Evolutionary conservation across 1,284 basidiomycete genomes (phyloP), one percentile per base, ranked within the genome.

Genomic region (Mycena sp.): DNA sequence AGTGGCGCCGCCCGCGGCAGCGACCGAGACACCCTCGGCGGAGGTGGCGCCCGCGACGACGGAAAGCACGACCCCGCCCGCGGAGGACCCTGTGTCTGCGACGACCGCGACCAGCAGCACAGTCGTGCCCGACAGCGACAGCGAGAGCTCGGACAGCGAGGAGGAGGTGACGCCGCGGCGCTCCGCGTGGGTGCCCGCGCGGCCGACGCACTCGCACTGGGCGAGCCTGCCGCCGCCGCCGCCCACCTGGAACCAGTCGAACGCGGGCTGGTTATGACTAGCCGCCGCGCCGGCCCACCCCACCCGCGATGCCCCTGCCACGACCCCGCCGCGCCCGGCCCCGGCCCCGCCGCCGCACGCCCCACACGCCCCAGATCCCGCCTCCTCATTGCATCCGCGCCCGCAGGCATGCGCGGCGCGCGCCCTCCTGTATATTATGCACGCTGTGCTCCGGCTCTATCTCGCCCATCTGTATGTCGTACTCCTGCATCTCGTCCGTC

Each of bases 151-250:
- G 11, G 62, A 64, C 14, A 64, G 62, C 52, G 62, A 63, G 11
- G 38, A 63, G 29, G 62, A 64, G 55, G 45, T 19, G 51, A 54
- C 16, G 51, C 51, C 40, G 26, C 41, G 19, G 37, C 29, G n/a
- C n/a, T 46, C 26, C 45, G 57, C 12, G 87, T 96, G 81, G 14
- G 95, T 87, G 43, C 85, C 82, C 54, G 83, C 80, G 32, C 81
- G 80, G 2, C 89, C 89, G 0, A 82, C 83, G 94, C 95, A 97
- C 2, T 94, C 94, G 11, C 62, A 55, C 51, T 64, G 62, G 62
- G 23, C 50, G 2, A 46, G 26, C 46, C 57, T 55, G 12, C 51
- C 57, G 9, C 62, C 62, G 17, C 46, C 52, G 21, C 14, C 30
- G 10, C 9, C 16, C 32, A 21, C 45, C 53, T 64, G 61, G 61